Evolutionary conservation across 169 alveolate genomes (phyloP).

Genomic region (Babesia ovata): DNA sequence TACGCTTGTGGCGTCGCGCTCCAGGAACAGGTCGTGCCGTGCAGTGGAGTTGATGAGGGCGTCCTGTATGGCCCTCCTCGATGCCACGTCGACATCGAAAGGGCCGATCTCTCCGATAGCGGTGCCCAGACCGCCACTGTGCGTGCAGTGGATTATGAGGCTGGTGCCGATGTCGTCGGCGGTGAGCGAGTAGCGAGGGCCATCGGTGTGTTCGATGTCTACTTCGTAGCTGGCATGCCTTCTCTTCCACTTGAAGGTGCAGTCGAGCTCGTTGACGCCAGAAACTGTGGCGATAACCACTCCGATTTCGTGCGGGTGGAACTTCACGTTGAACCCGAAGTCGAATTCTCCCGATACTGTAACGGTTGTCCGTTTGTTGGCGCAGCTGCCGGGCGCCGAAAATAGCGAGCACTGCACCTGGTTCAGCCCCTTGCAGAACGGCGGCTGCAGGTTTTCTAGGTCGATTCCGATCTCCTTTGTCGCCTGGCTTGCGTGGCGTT

Average conservation of each 20-base stretch:
- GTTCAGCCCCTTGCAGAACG: conserved; percentile 47
- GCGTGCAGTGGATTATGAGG: conserved; percentile 43
- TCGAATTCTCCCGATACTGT: conserved; percentile 37
- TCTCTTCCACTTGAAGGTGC: conserved; percentile 52
- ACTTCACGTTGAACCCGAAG: conserved; percentile 55
- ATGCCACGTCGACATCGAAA: conserved; percentile 62
- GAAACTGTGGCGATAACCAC: conserved; percentile 47
- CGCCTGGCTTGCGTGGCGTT: conserved; percentile 67
- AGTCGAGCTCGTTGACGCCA: conserved; percentile 30
- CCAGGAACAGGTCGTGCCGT: conserved; percentile 38
- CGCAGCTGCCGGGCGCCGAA: conserved; percentile 40
- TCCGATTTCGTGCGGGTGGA: conserved; percentile 64
- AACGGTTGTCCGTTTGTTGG: conserved; percentile 47
- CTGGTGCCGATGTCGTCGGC: conserved; percentile 71
- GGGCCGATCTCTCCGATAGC: conserved; percentile 70
- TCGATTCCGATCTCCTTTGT: conserved; percentile 47
- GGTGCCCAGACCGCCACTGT: conserved; percentile 26
- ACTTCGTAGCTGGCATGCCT: conserved; percentile 47
- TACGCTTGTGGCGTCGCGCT: conserved; percentile 18
- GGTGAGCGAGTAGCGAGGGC: conserved; percentile 44
- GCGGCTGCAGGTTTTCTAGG: conserved; percentile 48
- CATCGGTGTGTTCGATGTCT: conserved; percentile 33
- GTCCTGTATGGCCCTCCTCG: conserved; percentile 63
- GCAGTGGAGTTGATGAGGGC: conserved; percentile 56
- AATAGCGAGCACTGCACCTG: conserved; percentile 67